Base-by-base conservation (phyloP, 106 monocot genomes). In the Acanthochlamys bracteata region DNA sequence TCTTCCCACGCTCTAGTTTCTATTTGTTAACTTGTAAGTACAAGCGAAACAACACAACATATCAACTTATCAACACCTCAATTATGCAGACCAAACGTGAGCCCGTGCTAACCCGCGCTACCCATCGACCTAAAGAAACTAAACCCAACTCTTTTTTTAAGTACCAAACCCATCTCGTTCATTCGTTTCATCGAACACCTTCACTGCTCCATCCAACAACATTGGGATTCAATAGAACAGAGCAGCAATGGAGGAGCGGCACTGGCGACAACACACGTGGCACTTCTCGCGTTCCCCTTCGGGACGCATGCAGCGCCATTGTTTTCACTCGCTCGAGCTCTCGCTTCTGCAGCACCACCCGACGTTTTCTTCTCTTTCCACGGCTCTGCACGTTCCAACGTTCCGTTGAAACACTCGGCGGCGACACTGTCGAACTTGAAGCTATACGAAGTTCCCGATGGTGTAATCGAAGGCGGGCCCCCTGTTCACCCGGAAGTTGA, bases 221-320 rank as follows among this genome's bases (percentile, higher is more conserved):
- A n/a, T n/a, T n/a, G n/a, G 49, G 49, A 9, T 49, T 49, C 49
- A 1, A 10, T 49, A 12, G 49, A 49, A 1, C 3, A 49, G 49
- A 12, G 49, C 49, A 49, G 49, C 49, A 17, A 49, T 49, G 49
- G 17, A 17, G 33, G 6, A 33, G 1, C 33, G 6, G 4, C 33
- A 6, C 49, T 10, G 49, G 49, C 10, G 49, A 6, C 6, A 3
- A 6, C 63, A 6, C 65, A 53, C 63, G 26, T 59, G 2, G 59
- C 59, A 10, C 27, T 59, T 0, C 59, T 59, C 0, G 59, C 59
- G 10, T 59, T 59, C 59, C 59, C 59, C 27, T 59, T 59, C 4
- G 59, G 59, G 25, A 25, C 24, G 24, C 59, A 59, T 16, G 59
- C 59, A 24, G 24, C 59, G 7, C 24, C 24, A 7, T 25, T 59